phyloP scores from a whole-genome alignment of 768 basidiomycete species.

The Zangia roseola region DNA sequence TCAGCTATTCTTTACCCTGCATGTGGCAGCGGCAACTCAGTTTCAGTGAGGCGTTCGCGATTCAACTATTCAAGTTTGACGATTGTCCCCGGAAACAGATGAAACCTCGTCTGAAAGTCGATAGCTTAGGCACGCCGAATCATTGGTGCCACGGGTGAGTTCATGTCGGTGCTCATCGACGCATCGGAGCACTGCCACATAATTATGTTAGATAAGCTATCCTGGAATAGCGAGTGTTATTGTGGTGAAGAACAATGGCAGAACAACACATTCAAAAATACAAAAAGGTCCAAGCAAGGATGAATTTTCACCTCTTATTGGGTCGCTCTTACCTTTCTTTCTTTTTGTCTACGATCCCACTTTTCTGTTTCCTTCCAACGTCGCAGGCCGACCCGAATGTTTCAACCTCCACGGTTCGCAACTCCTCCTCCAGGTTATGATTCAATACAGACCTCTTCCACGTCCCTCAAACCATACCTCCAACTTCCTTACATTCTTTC shows the following conservation, averaged over 20 bases:
- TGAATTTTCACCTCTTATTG: slow-evolving; percentile 11
- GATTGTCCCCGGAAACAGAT: too few species aligned
- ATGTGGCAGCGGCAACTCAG: too few species aligned
- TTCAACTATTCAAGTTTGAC: too few species aligned
- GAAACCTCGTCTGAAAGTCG: too few species aligned
- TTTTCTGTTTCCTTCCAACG: slow-evolving; percentile 17
- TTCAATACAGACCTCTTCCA: slow-evolving; percentile 34
- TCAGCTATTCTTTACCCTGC: too few species aligned
- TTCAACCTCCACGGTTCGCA: slow-evolving; percentile 26
- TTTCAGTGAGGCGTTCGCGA: too few species aligned
- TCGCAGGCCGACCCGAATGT: slow-evolving; percentile 41
- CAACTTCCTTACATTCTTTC: slow-evolving; percentile 80
- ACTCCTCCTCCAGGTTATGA: slow-evolving; percentile 59
- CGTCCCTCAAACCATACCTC: slow-evolving; percentile 75
- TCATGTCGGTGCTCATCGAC: too few species aligned
- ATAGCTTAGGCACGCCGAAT: too few species aligned
- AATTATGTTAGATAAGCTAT: slow-evolving; percentile 6
- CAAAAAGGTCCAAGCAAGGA: slow-evolving; percentile 19
- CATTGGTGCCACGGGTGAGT: too few species aligned
- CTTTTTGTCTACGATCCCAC: slow-evolving; percentile 10
- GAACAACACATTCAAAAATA: slow-evolving; percentile 16
- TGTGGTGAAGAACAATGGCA: slow-evolving; percentile 32
- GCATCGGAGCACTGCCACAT: too few species aligned
- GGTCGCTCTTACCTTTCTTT: slow-evolving; percentile 12
- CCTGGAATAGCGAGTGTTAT: slow-evolving; percentile 28